These are phyloP conservation scores for Striga asiatica DNA, from an alignment of 257 asterid genomes.

Conservation along the genomic window DNA sequence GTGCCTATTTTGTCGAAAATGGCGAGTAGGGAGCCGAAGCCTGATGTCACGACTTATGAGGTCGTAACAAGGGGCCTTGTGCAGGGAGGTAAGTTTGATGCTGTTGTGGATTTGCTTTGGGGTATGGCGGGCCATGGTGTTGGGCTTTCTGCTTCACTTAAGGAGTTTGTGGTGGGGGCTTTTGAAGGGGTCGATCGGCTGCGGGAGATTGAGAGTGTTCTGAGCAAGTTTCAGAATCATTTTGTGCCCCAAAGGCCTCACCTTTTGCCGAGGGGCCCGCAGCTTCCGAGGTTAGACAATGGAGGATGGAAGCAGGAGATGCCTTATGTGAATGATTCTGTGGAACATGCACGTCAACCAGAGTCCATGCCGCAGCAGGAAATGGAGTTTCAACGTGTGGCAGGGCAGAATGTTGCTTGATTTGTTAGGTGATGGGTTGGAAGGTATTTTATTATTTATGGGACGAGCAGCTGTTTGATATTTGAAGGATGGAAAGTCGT, in stretches of 20 bases:
- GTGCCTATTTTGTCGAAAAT: constrained; percentile 54
- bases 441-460: constrained; percentile 6
- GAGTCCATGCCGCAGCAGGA: constrained; percentile 23
- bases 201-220: constrained; percentile 39
- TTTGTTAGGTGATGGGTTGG: constrained; percentile 3
- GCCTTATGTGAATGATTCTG: constrained; percentile 8
- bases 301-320: constrained; percentile 17
- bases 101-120: constrained; percentile 27
- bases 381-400: constrained; percentile 20
- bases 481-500: constrained; percentile 5
- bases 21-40: constrained; percentile 69
- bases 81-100: constrained; percentile 35
- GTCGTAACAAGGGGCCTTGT: constrained; percentile 59
- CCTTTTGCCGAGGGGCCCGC: constrained; percentile 19
- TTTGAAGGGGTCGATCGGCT: constrained; percentile 51
- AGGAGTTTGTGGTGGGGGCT: constrained; percentile 38
- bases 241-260: constrained; percentile 24
- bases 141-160: constrained; percentile 45
- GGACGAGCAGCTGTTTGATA: background rate
- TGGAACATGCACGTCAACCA: constrained; percentile 13
- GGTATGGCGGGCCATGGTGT: constrained; percentile 52
- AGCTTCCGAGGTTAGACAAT: constrained; percentile 22
- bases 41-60: constrained; percentile 71
- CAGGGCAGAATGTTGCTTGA: constrained; percentile 24
- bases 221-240: constrained; percentile 24